A percentile compares a stretch with the other conserved stretches of the same genome.
Evolutionary conservation across 2,329 filamentous ascomycete species (phyloP).

Genomic region (Nemania diffusa): DNA sequence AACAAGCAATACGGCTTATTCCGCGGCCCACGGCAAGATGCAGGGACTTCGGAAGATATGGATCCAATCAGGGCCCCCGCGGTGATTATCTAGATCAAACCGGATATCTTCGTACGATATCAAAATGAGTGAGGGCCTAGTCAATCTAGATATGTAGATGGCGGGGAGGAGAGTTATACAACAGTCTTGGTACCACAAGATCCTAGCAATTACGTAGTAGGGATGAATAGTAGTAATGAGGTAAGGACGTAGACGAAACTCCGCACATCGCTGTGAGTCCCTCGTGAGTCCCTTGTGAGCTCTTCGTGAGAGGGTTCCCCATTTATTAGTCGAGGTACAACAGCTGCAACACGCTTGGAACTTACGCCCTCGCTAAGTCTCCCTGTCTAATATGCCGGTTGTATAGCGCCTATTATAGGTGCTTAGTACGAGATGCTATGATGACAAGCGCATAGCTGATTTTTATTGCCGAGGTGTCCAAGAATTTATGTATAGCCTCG

Average conservation of each 20-base stretch:
- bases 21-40: slow-evolving; percentile 6
- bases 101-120: slow-evolving; percentile 1
- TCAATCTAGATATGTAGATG: background rate
- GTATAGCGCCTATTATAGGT: background rate
- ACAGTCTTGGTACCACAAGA: background rate
- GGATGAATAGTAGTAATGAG: background rate
- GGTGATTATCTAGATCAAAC: background rate
- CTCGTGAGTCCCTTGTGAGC: background rate
- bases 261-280: no score
- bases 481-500: no score
- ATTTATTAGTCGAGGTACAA: background rate
- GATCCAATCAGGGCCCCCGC: slow-evolving; percentile 6
- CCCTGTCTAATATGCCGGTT: background rate
- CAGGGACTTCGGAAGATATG: slow-evolving; percentile 6
- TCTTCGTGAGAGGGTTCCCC: background rate
- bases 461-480: background rate
- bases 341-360: background rate
- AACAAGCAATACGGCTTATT: background rate
- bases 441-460: background rate
- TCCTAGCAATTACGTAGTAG: no score
- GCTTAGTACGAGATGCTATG: background rate
- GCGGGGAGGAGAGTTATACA: background rate
- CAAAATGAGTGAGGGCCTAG: background rate
- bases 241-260: background rate
- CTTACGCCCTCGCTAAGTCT: background rate